Base-by-base conservation (phyloP, 2,329 filamentous ascomycete species). In the Cylindrodendrum hubeiense region DNA sequence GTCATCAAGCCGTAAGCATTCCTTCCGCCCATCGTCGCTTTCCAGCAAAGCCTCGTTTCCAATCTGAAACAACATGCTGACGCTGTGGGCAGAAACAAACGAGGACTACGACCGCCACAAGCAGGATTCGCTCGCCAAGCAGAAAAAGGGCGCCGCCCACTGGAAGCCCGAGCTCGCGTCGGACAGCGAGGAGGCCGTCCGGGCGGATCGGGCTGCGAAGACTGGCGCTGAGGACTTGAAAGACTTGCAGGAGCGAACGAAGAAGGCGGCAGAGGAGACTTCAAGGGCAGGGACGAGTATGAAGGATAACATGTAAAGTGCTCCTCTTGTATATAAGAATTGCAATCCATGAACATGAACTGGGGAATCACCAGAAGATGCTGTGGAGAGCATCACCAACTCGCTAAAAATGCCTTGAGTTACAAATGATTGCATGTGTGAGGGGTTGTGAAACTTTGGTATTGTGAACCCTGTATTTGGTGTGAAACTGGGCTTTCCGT, bases 161-260 rank as follows among this genome's bases (percentile, higher is more conserved):
- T 96, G 93, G 93, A 91, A 92, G 81, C 85, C 91, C 22, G 90
- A 91, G 77, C 84, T 97, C 53, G 93, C 93, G 3, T 92, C 90
- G 53, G 89, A 93, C 79, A 93, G 91, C 79, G 93, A 97, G 83
- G 92, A 93, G 78, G 89, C 88, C 72, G 85, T 96, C 79, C 90
- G 88, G 82, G 91, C 89, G 43, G 92, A 91, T 77, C 87, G 87
- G 30, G 65, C 66, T 26, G 21, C 43, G 12, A 72, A 80, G 44
- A 71, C 77, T 13, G 28, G 56, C 49, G 39, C 71, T n/a, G 79
- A 83, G 63, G 79, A 84, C 53, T 79, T 85, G 68, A 80, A 81
- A 67, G 74, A 79, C 56, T 75, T 91, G 78, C 86, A 90, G 81
- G 82, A 91, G 76, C 82, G 85, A 77, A 91, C 89, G 28, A 89